These are phyloP conservation scores for Thermomucor indicae-seudaticae DNA, from an alignment of 371 early-diverging fungal genomes.

Conservation along the genomic window DNA sequence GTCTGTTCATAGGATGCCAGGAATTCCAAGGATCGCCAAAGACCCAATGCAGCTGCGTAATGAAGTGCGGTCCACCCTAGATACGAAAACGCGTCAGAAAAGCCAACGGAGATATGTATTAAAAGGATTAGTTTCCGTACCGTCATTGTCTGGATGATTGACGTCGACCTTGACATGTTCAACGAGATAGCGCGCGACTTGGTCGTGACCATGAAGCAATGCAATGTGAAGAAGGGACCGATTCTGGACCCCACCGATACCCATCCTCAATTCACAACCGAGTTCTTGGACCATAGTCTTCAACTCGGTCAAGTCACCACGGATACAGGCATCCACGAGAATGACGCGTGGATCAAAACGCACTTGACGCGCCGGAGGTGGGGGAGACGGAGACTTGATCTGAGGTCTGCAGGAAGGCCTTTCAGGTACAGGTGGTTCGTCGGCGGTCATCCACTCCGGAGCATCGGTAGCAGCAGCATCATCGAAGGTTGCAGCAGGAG, in stretches of 20 bases:
- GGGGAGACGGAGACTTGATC: neutral
- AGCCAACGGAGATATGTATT: neutral
- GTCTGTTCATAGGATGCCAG: slow-evolving; percentile 20
- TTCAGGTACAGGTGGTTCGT: neutral
- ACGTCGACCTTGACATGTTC: slow-evolving; percentile 22
- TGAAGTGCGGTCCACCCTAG: slow-evolving; percentile 48
- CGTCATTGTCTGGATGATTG: slow-evolving; percentile 34
- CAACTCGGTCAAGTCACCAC: slow-evolving; percentile 29
- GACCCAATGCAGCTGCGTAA: slow-evolving; percentile 39
- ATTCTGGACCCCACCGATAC: slow-evolving; percentile 12
- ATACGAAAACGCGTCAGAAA: no score
- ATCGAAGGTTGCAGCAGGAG: neutral
- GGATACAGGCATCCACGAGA: slow-evolving; percentile 37
- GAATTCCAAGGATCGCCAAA: slow-evolving; percentile 33
- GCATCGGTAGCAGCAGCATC: neutral
- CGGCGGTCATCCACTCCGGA: neutral
- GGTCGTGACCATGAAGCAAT: slow-evolving; percentile 31
- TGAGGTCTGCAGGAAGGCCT: slow-evolving; percentile 4
- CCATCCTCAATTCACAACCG: neutral
- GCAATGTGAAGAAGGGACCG: slow-evolving; percentile 30
- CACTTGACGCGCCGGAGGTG: slow-evolving; percentile 16
- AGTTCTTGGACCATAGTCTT: neutral
- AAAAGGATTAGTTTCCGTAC: slow-evolving; percentile 7
- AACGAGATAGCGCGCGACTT: slow-evolving; percentile 22
- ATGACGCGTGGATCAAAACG: slow-evolving; percentile 32